These are phyloP conservation scores for Eucalyptus caleyi DNA, from an alignment of 345 rosid species.

Conservation along the genomic window DNA sequence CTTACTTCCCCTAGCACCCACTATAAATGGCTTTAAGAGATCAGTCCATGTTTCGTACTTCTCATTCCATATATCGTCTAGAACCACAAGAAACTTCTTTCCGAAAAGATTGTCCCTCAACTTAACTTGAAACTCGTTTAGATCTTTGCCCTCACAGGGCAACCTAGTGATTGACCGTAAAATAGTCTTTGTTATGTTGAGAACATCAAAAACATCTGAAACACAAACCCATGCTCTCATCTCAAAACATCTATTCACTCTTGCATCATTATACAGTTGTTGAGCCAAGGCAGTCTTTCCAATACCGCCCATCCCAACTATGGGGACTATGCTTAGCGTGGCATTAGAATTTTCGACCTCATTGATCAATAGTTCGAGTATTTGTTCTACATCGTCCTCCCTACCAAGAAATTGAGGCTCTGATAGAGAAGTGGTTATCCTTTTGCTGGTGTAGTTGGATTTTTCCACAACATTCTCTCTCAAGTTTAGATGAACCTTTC, in stretches of 20 bases:
- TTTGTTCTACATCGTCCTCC: not conserved
- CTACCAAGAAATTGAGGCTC: not conserved
- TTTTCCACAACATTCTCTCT: not conserved
- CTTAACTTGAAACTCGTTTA: not conserved
- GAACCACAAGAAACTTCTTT: not conserved
- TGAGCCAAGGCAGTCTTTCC: not conserved
- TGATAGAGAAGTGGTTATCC: not conserved
- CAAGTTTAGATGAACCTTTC: not conserved
- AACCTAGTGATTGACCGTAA: not conserved
- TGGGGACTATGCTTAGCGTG: not conserved
- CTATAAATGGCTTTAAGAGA: not conserved
- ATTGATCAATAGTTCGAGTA: not conserved
- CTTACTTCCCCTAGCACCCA: not conserved
- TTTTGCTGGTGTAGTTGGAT: not conserved
- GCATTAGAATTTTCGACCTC: not conserved
- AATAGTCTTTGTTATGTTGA: not conserved
- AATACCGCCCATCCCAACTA: not conserved
- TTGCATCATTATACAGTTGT: too few relatives aligned
- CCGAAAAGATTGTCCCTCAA: not conserved
- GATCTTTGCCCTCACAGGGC: not conserved
- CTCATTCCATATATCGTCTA: not conserved
- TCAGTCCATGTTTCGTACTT: not conserved
- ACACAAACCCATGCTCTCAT: not conserved
- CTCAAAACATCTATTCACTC: not conserved
- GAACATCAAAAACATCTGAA: not conserved